These are phyloP conservation scores for Fraxinus nigra DNA, from an alignment of 305 asterid genomes.

Conservation along the genomic window DNA sequence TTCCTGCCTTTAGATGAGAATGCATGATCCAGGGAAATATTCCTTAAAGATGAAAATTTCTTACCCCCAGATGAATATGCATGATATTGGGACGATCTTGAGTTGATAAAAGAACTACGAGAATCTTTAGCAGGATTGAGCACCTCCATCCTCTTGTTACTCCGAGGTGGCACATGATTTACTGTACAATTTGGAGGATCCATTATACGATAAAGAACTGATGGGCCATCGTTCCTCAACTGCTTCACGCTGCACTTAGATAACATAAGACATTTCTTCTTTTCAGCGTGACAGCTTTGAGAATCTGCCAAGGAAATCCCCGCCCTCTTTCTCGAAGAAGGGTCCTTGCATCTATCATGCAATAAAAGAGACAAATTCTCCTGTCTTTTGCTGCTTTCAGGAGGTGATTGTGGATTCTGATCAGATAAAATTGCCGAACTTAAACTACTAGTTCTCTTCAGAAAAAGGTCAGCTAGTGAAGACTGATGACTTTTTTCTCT, in stretches of 20 bases:
- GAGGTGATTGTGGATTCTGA: constrained; percentile 35
- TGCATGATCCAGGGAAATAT: constrained; percentile 32
- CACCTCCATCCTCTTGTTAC: constrained; percentile 32
- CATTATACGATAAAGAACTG: constrained; percentile 15
- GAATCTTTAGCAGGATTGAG: constrained; percentile 17
- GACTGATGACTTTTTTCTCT: constrained; percentile 27
- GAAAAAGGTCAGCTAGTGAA: constrained; percentile 25
- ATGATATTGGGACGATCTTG: constrained; percentile 29
- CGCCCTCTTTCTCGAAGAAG: constrained; percentile 36
- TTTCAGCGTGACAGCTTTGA: constrained; percentile 16
- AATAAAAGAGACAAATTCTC: constrained; percentile 29
- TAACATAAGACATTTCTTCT: constrained; percentile 31
- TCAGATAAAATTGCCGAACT: constrained; percentile 29
- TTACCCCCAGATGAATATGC: constrained; percentile 32
- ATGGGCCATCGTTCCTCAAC: constrained; percentile 30
- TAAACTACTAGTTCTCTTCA: constrained; percentile 34
- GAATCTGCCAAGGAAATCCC: constrained; percentile 32
- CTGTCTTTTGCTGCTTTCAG: constrained; percentile 33
- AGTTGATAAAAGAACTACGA: constrained; percentile 28
- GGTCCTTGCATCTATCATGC: constrained; percentile 28
- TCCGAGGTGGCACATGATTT: constrained; percentile 24
- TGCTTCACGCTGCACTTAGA: constrained; percentile 35
- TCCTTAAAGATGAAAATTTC: constrained; percentile 35
- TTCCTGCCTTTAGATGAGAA: constrained; percentile 39
- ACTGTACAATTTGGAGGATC: constrained; percentile 27